Percentiles rank a stretch among this genome's conserved stretches.
phyloP scores from a whole-genome alignment of 192 early-diverging fungal genomes.

The Tieghemiomyces parasiticus region DNA sequence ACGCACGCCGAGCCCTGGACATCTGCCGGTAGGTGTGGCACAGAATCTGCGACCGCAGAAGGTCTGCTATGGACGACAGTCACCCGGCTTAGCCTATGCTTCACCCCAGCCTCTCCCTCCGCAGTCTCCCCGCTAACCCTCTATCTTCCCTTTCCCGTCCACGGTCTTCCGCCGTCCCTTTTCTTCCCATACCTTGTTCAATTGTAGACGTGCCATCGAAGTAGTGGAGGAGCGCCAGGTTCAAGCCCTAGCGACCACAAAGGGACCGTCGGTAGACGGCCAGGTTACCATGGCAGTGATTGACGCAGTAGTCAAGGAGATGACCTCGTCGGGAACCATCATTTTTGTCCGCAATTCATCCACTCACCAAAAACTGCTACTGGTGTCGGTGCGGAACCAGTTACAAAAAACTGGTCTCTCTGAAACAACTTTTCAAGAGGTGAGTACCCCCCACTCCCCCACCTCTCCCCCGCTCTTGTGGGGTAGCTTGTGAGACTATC shows the following conservation, averaged over 20 bases:
- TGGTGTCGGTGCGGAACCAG: constrained; percentile 49
- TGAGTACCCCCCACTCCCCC: constrained; percentile 12
- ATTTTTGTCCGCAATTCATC: constrained; percentile 55
- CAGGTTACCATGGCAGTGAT: constrained; percentile 54
- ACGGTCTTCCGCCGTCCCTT: too few relatives aligned
- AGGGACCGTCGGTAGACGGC: too few relatives aligned
- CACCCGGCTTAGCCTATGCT: too few relatives aligned
- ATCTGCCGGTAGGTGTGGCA: constrained; percentile 60
- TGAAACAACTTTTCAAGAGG: constrained; percentile 60
- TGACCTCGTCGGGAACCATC: constrained; percentile 66
- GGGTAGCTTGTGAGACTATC: not conserved
- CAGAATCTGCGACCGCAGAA: too few relatives aligned
- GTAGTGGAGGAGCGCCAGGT: constrained; percentile 36
- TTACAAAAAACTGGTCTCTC: constrained; percentile 48
- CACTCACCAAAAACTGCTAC: constrained; percentile 73
- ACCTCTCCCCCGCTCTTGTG: not conserved
- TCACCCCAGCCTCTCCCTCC: too few relatives aligned
- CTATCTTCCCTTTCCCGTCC: too few relatives aligned
- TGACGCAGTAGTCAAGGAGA: constrained; percentile 69
- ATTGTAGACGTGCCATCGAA: constrained; percentile 46
- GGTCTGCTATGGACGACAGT: too few relatives aligned
- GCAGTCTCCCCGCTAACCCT: too few relatives aligned
- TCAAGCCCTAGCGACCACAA: constrained; percentile 1
- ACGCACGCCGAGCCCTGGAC: constrained; percentile 62
- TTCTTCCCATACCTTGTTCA: too few relatives aligned